Percentiles rank a stretch among this genome's conserved stretches.
phyloP scores from a whole-genome alignment of 2,329 filamentous ascomycete species.

The Ophiostoma montium region DNA sequence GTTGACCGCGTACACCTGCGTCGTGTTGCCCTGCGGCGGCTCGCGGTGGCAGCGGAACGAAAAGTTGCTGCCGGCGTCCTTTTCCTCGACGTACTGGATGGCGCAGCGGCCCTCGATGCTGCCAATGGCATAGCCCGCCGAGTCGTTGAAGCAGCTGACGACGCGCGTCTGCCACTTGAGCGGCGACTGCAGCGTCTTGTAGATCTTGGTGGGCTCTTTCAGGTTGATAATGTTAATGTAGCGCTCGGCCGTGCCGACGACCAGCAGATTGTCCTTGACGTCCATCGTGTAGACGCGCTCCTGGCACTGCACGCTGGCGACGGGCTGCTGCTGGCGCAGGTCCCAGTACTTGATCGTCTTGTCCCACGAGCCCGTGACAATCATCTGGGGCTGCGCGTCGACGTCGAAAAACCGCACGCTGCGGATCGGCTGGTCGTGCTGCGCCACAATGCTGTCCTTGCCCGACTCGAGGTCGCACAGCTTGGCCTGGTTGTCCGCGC shows the following conservation, averaged over 20 bases:
- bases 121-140: constrained; percentile 82
- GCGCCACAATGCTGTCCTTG: constrained; percentile 59
- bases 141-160: constrained; percentile 87
- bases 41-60: constrained; percentile 98
- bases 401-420: constrained; percentile 65
- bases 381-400: constrained; percentile 53
- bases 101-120: constrained; percentile 95
- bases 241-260: constrained; percentile 84
- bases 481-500: constrained; percentile 81
- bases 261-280: constrained; percentile 72
- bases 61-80: constrained; percentile 84
- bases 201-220: constrained; percentile 74
- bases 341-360: constrained; percentile 89
- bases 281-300: constrained; percentile 88
- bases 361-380: constrained; percentile 88
- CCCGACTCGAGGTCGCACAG: constrained; percentile 66
- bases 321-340: constrained; percentile 50
- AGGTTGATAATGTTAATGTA: constrained; percentile 95
- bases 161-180: constrained; percentile 97
- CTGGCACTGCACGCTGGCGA: constrained; percentile 51
- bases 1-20: constrained; percentile 90
- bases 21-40: constrained; percentile 56
- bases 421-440: constrained; percentile 72
- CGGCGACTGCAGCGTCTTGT: constrained; percentile 91
- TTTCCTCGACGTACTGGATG: constrained; percentile 96